These are phyloP conservation scores for Claviceps sp. DNA, from an alignment of 2,329 filamentous ascomycete genomes.

Conservation along the genomic window DNA sequence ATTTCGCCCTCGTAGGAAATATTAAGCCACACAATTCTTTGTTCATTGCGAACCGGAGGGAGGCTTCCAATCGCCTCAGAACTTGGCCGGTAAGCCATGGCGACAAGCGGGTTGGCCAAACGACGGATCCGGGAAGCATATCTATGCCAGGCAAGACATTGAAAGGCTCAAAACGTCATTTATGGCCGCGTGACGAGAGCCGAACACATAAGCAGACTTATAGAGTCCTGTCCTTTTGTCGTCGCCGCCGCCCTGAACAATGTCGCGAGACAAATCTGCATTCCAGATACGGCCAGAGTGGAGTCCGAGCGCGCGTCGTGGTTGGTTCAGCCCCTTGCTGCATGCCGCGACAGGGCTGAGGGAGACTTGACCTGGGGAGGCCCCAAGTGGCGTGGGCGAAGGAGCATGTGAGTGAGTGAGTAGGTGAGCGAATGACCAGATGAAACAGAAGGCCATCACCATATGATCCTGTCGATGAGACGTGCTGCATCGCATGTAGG, in stretches of 20 bases:
- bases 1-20: no score
- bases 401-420: no score
- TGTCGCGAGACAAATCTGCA: conserved; percentile 2
- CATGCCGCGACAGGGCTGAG: conserved; percentile 9
- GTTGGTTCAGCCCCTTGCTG: conserved; percentile 3
- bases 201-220: no score
- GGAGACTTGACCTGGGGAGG: not conserved
- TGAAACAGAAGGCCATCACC: no score
- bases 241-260: conserved; percentile 2
- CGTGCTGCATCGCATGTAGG: no score
- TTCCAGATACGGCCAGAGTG: conserved; percentile 6
- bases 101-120: not conserved
- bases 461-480: no score
- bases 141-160: not conserved
- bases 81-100: not conserved
- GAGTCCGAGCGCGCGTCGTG: not conserved
- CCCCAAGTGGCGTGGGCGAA: no score
- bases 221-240: not conserved
- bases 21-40: not conserved
- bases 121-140: not conserved
- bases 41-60: not conserved
- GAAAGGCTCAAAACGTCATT: not conserved
- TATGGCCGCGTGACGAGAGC: no score
- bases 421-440: no score
- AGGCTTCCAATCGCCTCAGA: conserved; percentile 1